Percentiles rank a stretch among this genome's conserved stretches.
These are phyloP conservation scores for Terfezia claveryi DNA, from an alignment of 495 filamentous ascomycete species.

Conservation along the genomic window DNA sequence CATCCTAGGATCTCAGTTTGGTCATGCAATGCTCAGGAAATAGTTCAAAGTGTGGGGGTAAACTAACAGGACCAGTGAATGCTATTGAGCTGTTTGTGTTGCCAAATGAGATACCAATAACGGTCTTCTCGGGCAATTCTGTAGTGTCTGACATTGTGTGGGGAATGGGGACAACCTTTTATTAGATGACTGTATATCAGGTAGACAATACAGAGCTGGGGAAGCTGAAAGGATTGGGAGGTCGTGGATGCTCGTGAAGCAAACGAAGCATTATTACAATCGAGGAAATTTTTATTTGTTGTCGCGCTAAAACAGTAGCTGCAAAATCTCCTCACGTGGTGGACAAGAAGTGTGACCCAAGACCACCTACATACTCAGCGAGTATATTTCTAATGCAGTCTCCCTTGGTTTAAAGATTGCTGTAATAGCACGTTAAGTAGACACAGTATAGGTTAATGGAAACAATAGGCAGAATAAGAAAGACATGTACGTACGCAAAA, in stretches of 20 bases:
- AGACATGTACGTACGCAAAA: too few species aligned
- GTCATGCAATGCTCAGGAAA: background rate
- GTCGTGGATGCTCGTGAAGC: background rate
- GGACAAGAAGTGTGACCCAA: too few species aligned
- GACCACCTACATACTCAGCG: too few species aligned
- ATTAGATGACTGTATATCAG: too few species aligned
- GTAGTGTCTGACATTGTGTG: constrained; percentile 1
- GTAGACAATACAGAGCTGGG: too few species aligned
- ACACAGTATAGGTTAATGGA: too few species aligned
- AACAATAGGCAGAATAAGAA: too few species aligned
- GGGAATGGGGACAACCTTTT: background rate
- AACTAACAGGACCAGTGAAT: constrained; percentile 43
- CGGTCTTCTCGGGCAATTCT: constrained; percentile 20
- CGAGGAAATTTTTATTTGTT: background rate
- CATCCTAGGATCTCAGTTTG: constrained; percentile 32
- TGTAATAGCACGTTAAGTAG: too few species aligned
- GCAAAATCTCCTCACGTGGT: too few species aligned
- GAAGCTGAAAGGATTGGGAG: background rate
- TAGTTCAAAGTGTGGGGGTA: background rate
- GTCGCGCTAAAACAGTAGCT: background rate
- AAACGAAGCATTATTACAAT: background rate
- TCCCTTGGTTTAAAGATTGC: too few species aligned
- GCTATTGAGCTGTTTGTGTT: constrained; percentile 97
- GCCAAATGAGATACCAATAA: constrained; percentile 93
- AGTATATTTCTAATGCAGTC: too few species aligned